Evolutionary conservation across 2,329 filamentous ascomycete species (phyloP).

Genomic region (Monilinia aucupariae): DNA sequence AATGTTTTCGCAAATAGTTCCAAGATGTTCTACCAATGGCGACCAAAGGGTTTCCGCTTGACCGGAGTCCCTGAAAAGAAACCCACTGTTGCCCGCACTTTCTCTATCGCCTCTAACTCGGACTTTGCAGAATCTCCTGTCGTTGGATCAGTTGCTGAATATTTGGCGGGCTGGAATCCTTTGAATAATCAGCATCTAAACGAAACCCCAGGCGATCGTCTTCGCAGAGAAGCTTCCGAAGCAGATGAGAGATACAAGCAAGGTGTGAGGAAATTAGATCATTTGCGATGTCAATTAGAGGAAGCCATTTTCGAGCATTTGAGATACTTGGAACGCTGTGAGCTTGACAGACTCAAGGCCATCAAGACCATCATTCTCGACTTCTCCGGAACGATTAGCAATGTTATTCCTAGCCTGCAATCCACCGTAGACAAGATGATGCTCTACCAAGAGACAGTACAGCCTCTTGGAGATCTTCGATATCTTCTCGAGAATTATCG

Average conservation of each 20-base stretch:
- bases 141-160: slow-evolving; percentile 79
- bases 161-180: slow-evolving; percentile 87
- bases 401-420: slow-evolving; percentile 93
- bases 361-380: slow-evolving; percentile 98
- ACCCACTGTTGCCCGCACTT: slow-evolving; percentile 63
- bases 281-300: slow-evolving; percentile 88
- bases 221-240: slow-evolving; percentile 83
- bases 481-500: slow-evolving; percentile 96
- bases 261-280: slow-evolving; percentile 78
- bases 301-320: slow-evolving; percentile 90
- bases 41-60: slow-evolving; percentile 81
- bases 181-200: slow-evolving; percentile 87
- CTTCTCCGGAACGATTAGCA: slow-evolving; percentile 95
- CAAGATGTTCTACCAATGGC: slow-evolving; percentile 96
- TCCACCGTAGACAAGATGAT: slow-evolving; percentile 98
- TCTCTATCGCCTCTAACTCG: slow-evolving; percentile 61
- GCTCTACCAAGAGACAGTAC: slow-evolving; percentile 98
- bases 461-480: slow-evolving; percentile 80
- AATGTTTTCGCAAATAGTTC: slow-evolving; percentile 97
- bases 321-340: slow-evolving; percentile 94
- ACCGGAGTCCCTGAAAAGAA: slow-evolving; percentile 88
- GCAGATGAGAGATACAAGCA: slow-evolving; percentile 91
- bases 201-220: slow-evolving; percentile 79
- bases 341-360: slow-evolving; percentile 90
- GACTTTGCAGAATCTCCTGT: slow-evolving; percentile 69